Evolutionary conservation across 257 asterid genomes (phyloP).

Genomic region (Solanum lignicaule): DNA sequence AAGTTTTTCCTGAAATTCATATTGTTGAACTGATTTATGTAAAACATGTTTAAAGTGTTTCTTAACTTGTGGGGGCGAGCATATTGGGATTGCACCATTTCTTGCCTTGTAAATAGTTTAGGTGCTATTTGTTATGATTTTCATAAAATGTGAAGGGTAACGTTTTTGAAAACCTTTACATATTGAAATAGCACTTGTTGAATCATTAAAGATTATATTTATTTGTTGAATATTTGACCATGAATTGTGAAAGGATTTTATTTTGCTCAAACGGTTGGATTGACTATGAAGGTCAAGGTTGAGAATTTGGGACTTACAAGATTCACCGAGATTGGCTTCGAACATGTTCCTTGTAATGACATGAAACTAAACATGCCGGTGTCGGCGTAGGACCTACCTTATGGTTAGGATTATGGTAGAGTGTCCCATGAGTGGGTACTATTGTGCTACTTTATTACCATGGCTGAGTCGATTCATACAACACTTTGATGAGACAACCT

Average conservation of each 20-base stretch:
- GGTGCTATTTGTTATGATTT: background rate
- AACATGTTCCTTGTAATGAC: background rate
- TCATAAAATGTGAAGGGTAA: background rate
- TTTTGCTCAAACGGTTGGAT: background rate
- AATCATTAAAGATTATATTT: background rate
- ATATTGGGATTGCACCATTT: background rate
- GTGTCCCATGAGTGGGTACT: background rate
- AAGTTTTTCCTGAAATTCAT: background rate
- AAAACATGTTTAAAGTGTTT: background rate
- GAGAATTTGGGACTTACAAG: background rate
- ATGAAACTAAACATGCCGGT: background rate
- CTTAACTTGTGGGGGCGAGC: background rate
- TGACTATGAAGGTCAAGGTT: background rate
- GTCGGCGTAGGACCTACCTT: background rate
- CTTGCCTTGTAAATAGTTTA: background rate
- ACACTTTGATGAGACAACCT: background rate
- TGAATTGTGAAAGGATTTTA: background rate
- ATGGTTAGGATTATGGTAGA: background rate
- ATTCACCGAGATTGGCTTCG: background rate
- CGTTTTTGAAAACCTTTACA: background rate
- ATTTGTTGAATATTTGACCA: background rate
- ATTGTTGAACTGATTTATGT: background rate
- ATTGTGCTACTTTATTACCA: background rate
- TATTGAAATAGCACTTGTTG: background rate
- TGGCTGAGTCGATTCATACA: background rate